Conservation (phyloP, 345 rosid genomes). For the Kandelia obovata region DNA sequence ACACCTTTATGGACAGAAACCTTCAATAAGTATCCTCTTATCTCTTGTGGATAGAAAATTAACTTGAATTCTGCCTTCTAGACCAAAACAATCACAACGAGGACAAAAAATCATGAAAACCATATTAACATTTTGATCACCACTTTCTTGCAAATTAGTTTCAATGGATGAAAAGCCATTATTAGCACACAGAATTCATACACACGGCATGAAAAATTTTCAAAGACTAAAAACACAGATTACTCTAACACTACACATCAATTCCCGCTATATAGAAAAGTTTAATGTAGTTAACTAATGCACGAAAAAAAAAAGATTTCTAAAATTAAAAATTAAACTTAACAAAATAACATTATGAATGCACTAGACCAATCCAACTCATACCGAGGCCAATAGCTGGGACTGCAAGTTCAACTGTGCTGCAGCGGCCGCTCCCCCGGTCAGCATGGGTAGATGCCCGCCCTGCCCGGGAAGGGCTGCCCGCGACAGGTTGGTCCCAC, state of each 20-base stretch:
- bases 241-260: no score
- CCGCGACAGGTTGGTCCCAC: constrained; percentile 51
- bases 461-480: constrained; percentile 60
- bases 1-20: no score
- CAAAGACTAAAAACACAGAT: neutral
- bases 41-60: no score
- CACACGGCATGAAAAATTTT: neutral
- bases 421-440: constrained; percentile 45
- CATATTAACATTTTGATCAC: neutral
- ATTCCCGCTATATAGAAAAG: no score
- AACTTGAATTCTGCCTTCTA: neutral
- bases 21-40: no score
- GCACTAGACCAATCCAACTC: constrained; percentile 1
- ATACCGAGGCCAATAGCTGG: constrained; percentile 77
- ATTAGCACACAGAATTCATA: no score
- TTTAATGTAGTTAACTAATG: no score
- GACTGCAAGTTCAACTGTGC: constrained; percentile 72
- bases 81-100: neutral
- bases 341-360: no score
- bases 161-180: no score
- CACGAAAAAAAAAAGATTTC: no score
- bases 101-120: neutral
- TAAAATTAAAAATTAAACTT: neutral
- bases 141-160: neutral
- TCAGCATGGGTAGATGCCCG: constrained; percentile 69